Conservation (phyloP, 164 flowering plant species). For the Piper betle region DNA sequence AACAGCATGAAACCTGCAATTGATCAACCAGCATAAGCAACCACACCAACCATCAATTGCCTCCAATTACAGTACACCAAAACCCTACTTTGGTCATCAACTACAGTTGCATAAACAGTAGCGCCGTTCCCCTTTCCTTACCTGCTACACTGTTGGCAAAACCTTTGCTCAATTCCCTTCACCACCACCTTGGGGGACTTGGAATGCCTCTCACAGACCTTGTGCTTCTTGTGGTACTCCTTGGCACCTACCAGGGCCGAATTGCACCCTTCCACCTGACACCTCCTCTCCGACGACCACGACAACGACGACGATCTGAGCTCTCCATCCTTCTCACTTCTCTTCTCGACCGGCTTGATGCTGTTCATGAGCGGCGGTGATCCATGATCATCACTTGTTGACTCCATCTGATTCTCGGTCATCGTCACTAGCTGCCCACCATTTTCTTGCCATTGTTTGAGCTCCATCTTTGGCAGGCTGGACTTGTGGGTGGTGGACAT, state of each 20-base stretch:
- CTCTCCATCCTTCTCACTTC: too few relatives aligned
- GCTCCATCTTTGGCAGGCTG: too few relatives aligned
- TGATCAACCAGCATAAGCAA: not conserved
- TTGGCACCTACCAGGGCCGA: constrained; percentile 3
- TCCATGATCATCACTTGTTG: too few relatives aligned
- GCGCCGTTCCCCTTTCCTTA: not conserved
- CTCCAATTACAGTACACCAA: not conserved
- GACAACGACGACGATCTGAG: too few relatives aligned
- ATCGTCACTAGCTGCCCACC: too few relatives aligned
- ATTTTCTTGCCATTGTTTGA: too few relatives aligned
- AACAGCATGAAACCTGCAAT: constrained; percentile 53
- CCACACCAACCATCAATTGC: not conserved
- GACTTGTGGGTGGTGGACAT: too few relatives aligned
- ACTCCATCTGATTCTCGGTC: too few relatives aligned
- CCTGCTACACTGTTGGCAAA: constrained; percentile 16
- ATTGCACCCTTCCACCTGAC: constrained; percentile 9
- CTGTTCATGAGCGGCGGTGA: too few relatives aligned
- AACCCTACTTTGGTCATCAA: too few relatives aligned
- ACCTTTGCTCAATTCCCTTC: constrained; percentile 8
- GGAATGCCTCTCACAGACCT: constrained; percentile 12
- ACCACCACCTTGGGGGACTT: constrained; percentile 10
- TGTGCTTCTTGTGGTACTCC: constrained; percentile 11
- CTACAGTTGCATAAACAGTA: not conserved
- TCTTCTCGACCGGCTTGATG: too few relatives aligned
- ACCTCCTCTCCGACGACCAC: constrained; percentile 17